Evolutionary conservation across 1,284 basidiomycete genomes (phyloP), one percentile per base, ranked within the genome.

Genomic region (Apiotrichum mycotoxinovorans): DNA sequence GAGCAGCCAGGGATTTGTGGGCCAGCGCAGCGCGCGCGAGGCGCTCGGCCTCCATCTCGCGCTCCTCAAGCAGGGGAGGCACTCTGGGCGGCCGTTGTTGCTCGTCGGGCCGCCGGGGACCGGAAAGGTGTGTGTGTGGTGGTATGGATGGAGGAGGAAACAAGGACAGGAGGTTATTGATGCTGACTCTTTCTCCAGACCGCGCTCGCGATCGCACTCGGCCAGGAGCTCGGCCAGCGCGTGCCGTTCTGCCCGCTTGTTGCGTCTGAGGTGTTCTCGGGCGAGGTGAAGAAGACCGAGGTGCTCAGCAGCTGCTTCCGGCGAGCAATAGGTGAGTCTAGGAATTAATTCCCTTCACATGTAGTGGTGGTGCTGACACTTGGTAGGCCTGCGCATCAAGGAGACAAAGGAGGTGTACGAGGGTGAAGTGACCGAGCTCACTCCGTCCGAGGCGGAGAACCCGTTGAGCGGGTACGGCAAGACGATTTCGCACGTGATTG

Each of bases 231-330:
- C 0, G 95, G 95, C 1, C 80, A 84, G 46, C 96, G 97, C 72
- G 94, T 98, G 1, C 95, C 95, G 0, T 98, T 98, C 77, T 98
- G 95, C 73, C 92, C 93, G 1, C 96, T 98, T 89, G 95, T 98
- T 25, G 96, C 94, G 1, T 90, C 87, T 8, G 95, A 98, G 77
- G 95, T 98, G 60, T 98, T 96, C 77, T 91, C 88, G 52, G 87
- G 90, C 11, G 95, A 98, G 77, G 93, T 98, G 55, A 98, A 98
- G 81, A 98, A 98, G 83, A 98, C 95, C 0, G 95, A 98, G 75
- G 94, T 98, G 2, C 80, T 98, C n/a, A 91, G 93, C 58, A 94
- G 97, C 76, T 86, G 87, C 51, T 98, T 98, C 78, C 83, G 95
- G 57, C 81, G 95, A 65, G 94, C 96, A 12, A 98, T 98, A 60